A percentile compares a stretch with the other conserved stretches of the same genome.
phyloP scores from a whole-genome alignment of 371 early-diverging fungal species.

The Amoeboaphelidium protococcarum region DNA sequence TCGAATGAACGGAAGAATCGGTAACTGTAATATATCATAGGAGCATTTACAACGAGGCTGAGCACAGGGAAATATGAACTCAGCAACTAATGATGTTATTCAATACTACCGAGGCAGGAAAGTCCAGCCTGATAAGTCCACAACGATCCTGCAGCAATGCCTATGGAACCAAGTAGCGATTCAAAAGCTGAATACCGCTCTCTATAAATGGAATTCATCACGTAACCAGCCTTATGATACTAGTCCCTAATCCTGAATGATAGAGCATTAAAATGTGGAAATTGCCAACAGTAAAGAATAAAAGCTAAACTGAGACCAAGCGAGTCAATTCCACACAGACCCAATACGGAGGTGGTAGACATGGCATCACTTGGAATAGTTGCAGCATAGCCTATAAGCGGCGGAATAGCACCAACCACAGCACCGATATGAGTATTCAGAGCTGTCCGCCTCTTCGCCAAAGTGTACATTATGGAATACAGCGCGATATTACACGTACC shows the following conservation, averaged over 20 bases:
- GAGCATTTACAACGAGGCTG: too few species aligned
- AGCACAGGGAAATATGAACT: too few species aligned
- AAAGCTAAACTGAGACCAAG: too few species aligned
- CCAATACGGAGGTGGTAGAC: constrained; percentile 28
- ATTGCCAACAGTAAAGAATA: constrained; percentile 93
- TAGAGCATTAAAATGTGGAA: constrained; percentile 88
- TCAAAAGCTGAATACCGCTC: too few species aligned
- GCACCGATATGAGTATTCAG: constrained; percentile 87
- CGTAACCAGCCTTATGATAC: constrained; percentile 86
- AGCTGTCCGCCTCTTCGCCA: constrained; percentile 73
- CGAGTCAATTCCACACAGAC: constrained; percentile 42
- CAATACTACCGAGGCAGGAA: too few species aligned
- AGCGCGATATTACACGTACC: constrained; percentile 61
- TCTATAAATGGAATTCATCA: too few species aligned
- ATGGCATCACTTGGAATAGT: constrained; percentile 21
- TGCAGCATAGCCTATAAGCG: constrained; percentile 91
- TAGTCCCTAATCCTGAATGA: constrained; percentile 72
- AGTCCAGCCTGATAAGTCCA: too few species aligned
- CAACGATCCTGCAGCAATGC: too few species aligned
- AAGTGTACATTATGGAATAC: constrained; percentile 73
- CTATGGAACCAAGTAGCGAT: too few species aligned
- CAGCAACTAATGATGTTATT: too few species aligned
- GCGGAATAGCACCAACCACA: constrained; percentile 86
- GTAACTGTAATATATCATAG: too few species aligned
- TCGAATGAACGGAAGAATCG: too few species aligned